These are phyloP conservation scores for Phialemonium atrogriseum DNA, from an alignment of 2,329 filamentous ascomycete genomes.

Conservation along the genomic window DNA sequence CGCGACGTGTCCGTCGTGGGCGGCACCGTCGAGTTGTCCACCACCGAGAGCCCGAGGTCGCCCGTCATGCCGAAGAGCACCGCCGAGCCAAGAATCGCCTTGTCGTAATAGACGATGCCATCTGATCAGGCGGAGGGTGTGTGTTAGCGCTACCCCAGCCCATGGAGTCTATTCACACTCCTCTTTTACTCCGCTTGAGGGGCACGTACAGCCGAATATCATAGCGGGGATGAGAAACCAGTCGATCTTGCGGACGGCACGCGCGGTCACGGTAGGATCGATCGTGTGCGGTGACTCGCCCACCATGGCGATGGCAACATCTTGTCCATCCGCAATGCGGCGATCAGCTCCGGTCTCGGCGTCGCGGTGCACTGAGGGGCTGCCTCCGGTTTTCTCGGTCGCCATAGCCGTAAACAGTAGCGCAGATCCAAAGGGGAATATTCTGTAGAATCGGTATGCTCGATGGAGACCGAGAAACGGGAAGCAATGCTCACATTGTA, in stretches of 20 bases:
- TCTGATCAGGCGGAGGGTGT: slow-evolving; percentile 27
- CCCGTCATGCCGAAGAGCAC: slow-evolving; percentile 69
- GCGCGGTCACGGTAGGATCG: slow-evolving; percentile 36
- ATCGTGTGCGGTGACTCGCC: slow-evolving; percentile 45
- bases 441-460: too few species aligned
- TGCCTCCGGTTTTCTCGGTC: too few species aligned
- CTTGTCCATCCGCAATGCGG: too few species aligned
- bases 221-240: slow-evolving; percentile 48
- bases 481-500: too few species aligned
- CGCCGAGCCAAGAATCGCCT: slow-evolving; percentile 67
- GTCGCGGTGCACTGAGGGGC: too few species aligned
- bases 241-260: slow-evolving; percentile 49
- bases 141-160: neutral
- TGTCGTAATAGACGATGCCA: slow-evolving; percentile 64
- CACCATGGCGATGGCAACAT: slow-evolving; percentile 50
- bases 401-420: too few species aligned
- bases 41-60: slow-evolving; percentile 53
- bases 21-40: slow-evolving; percentile 33
- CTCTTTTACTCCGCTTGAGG: too few species aligned
- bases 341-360: too few species aligned
- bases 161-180: too few species aligned
- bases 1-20: slow-evolving; percentile 56
- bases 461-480: too few species aligned
- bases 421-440: too few species aligned
- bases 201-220: slow-evolving; percentile 33